A percentile compares a stretch with the other conserved stretches of the same genome.
These are phyloP conservation scores for Pharus latifolius DNA, from an alignment of 176 grass and related monocot genomes.

Conservation along the genomic window DNA sequence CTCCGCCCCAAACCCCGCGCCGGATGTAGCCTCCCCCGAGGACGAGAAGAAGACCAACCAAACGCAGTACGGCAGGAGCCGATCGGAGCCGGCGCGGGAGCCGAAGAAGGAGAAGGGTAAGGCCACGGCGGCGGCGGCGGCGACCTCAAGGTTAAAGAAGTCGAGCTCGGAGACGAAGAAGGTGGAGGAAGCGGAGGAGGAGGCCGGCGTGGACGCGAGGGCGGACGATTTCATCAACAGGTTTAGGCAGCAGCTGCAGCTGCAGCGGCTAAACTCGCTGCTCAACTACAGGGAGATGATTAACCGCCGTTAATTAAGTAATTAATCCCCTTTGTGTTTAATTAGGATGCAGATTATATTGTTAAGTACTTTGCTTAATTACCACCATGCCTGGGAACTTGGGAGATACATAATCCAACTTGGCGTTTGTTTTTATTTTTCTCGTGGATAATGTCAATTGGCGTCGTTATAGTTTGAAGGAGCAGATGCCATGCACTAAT, in stretches of 20 bases:
- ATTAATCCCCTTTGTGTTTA: background rate
- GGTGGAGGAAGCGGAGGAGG: background rate
- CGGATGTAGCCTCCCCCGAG: background rate
- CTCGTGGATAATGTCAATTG: too few species aligned
- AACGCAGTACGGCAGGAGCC: conserved; percentile 33
- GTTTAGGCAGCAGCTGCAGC: conserved; percentile 53
- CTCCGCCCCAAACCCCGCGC: background rate
- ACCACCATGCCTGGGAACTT: too few species aligned
- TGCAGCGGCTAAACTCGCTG: conserved; percentile 84
- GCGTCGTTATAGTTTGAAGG: too few species aligned
- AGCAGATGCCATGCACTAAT: too few species aligned
- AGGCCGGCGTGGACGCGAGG: conserved; percentile 14
- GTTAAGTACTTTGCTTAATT: too few species aligned
- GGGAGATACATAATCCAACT: too few species aligned
- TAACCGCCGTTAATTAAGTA: background rate
- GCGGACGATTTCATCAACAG: conserved; percentile 24
- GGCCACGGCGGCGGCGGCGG: background rate
- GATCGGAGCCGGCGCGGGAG: conserved; percentile 40
- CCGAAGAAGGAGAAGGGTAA: conserved; percentile 12
- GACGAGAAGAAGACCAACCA: background rate
- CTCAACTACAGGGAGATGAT: conserved; percentile 59
- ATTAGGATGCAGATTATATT: background rate
- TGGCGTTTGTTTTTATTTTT: too few species aligned
- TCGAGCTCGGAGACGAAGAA: conserved; percentile 21
- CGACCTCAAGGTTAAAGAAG: conserved; percentile 29